Evolutionary conservation across 2,329 filamentous ascomycete species (phyloP), one percentile per base, ranked within the genome.

Genomic region (Cercospora nicotianae): DNA sequence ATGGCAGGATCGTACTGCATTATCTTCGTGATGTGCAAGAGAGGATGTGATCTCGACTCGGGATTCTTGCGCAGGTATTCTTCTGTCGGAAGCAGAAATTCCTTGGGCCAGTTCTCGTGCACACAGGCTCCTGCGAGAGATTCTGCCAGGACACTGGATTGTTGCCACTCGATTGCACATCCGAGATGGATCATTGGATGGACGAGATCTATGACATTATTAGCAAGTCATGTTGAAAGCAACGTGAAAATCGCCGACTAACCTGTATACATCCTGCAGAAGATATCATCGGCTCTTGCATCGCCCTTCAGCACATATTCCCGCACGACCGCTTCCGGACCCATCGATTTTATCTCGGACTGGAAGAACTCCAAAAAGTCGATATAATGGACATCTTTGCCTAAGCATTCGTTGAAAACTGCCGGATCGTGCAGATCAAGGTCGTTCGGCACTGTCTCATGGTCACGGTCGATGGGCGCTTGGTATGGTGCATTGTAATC

Each of bases 131-230:
- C 62, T 9, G 62, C 62, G 30, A 64, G 62, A 5, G 62, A 26
- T 39, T 64, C 62, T 26, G 62, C 62, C 13, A 64, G 13, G 3
- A 64, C 18, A 6, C 62, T 64, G 12, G 62, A 48, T n/a, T 64
- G 62, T 18, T 58, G 42, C 31, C 30, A 64, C 30, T 64, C 62
- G 4, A 64, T 18, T 3, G 62, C 62, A 28, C 62, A 64, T 6
- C 62, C 62, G 10, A 64, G 45, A 39, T 64, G 62, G 31, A 64
- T 64, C 62, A 64, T 64, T 28, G 62, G 62, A 18, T 64, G 62
- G 4, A 64, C 62, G 18, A 64, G 62, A 10, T 64, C 62, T 64
- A 10, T 33, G 23, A 5, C 20, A 10, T 23, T 31, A 5, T 55
- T 26, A 62, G 31, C 31, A 13, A 33, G 12, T 33, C 4, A 12